Conservation (phyloP, 2,329 filamentous ascomycete species). For the Colletotrichum lindemuthianum region DNA sequence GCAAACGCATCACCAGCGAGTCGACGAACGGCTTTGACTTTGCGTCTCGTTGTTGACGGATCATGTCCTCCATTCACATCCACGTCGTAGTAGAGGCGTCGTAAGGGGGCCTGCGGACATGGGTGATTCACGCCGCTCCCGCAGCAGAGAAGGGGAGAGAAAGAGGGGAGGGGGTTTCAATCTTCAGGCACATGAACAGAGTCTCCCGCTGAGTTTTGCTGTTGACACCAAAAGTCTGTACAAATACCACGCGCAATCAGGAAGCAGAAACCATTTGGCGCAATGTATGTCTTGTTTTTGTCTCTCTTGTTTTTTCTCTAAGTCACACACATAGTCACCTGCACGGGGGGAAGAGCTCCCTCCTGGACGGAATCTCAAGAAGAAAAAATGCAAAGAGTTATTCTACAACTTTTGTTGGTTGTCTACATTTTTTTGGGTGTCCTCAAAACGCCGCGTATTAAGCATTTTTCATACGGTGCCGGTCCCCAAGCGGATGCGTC, state of each 20-base stretch:
- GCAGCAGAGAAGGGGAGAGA: neutral
- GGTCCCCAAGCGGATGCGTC: no score
- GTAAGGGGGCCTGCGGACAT: slow-evolving; percentile 7
- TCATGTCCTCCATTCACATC: no score
- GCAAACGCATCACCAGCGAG: no score
- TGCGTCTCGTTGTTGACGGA: no score
- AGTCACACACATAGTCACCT: no score
- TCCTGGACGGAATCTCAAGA: no score
- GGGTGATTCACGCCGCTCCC: slow-evolving; percentile 2
- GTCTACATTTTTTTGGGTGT: neutral
- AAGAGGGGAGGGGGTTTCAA: neutral
- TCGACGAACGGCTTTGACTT: no score
- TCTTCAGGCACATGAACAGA: slow-evolving; percentile 18
- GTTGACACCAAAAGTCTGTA: slow-evolving; percentile 15
- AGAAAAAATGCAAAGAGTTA: slow-evolving; percentile 21
- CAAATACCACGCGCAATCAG: slow-evolving; percentile 19
- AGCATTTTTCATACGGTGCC: no score
- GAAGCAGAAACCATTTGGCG: slow-evolving; percentile 27
- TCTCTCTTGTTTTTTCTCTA: neutral
- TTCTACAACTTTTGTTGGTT: slow-evolving; percentile 19
- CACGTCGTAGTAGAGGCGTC: neutral
- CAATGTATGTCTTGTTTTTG: slow-evolving; percentile 14
- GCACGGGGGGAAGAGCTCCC: no score
- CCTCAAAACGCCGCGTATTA: slow-evolving; percentile 15
- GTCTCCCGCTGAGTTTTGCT: slow-evolving; percentile 2